Base-by-base conservation (phyloP, 805 yeast species). In the Saccharomycopsis selenospora region DNA sequence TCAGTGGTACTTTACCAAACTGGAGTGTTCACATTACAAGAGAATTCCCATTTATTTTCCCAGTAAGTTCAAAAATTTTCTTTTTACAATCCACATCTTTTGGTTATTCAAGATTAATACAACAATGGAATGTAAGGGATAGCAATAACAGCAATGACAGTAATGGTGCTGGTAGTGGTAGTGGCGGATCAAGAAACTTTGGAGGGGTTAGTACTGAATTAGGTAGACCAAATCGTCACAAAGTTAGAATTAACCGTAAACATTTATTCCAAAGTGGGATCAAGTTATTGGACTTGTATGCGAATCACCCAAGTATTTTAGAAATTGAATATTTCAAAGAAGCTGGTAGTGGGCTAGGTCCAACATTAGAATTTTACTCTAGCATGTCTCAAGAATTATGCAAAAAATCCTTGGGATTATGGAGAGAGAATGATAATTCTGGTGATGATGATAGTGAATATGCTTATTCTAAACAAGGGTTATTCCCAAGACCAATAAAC, bases 321-420 rank as follows among this genome's bases (percentile, higher is more conserved):
- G 98, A 91, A 57, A 80, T 93, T 48, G 96, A 90, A 61, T 91
- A 85, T 58, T 79, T 74, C 54, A 89, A 83, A 55, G 99, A 91
- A 62, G 96, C 75, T 4, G 99, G 98, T n/a, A 82, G 96, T 0
- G 99, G 99, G 0, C 67, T 89, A 41, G 99, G 99, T 0, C 99
- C 99, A 3, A 91, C 99, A 0, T 69, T 90, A 54, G 99, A 91
- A 64, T 91, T 93, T 60, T 91, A 88, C 59, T 80, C 97, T 0
- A 69, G 73, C 13, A 88, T 86, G 1, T 88, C 96, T 0, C 77
- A 71, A 49, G 89, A 82, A 54, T 88, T 91, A 61, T 68, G 83
- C 1, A 72, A 68, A 55, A 73, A 71, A 45, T 71, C 70, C 24
- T 64, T 82, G 42, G 65, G 64, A 6, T 68, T 93, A 68, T 91